phyloP scores from a whole-genome alignment of 495 filamentous ascomycete species.

The Podospora appendiculata region DNA sequence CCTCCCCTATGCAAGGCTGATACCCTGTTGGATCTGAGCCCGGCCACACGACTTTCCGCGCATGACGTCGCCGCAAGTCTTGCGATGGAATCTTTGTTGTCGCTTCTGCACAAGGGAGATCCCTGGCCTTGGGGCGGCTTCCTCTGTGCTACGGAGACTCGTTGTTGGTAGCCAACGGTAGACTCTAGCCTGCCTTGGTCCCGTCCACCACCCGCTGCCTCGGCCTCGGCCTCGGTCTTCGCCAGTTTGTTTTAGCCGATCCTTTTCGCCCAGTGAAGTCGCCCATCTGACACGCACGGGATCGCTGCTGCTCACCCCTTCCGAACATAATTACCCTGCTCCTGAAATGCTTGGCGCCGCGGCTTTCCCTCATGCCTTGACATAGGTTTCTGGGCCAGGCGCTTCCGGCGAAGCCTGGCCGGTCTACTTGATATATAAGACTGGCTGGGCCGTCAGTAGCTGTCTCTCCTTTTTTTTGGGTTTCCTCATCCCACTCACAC shows the following conservation, averaged over 20 bases:
- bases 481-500: conserved; percentile 33
- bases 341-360: conserved; percentile 31
- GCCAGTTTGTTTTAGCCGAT: conserved; percentile 34
- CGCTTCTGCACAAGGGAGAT: conserved; percentile 3
- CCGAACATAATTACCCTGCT: conserved; percentile 27
- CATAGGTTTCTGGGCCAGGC: conserved; percentile 9
- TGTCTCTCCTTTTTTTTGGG: conserved; percentile 16
- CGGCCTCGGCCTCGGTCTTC: not conserved
- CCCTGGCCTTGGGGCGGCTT: conserved; percentile 3
- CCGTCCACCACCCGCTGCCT: no score
- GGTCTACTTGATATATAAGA: conserved; percentile 33
- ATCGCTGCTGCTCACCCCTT: conserved; percentile 30
- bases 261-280: conserved; percentile 25
- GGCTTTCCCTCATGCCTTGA: conserved; percentile 28
- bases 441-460: conserved; percentile 10
- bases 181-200: no score
- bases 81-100: not conserved
- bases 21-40: not conserved
- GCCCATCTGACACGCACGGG: conserved; percentile 40
- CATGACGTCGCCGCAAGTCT: conserved; percentile 20
- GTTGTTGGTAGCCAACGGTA: no score
- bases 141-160: no score
- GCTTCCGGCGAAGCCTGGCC: conserved; percentile 4
- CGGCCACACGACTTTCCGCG: conserved; percentile 31
- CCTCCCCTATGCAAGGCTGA: not conserved